Evolutionary conservation across 768 basidiomycete species (phyloP), one percentile per base, ranked within the genome.

Genomic region (Leucocoprinus birnbaumii): DNA sequence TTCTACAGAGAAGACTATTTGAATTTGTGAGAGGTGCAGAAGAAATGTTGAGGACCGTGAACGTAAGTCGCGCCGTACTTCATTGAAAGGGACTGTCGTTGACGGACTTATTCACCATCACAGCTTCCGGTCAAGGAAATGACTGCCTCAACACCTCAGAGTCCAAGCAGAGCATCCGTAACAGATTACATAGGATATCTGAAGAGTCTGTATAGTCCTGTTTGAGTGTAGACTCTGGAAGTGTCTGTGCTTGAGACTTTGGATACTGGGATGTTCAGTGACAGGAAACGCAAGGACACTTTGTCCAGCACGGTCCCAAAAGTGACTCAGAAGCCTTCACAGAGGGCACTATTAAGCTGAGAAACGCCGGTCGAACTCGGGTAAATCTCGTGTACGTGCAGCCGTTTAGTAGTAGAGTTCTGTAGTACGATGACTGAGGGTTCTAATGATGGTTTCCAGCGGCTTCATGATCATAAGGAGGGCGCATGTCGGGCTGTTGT

Each of bases 401-500:
- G 13, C 46, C 46, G n/a, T 41, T 46, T 54, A 27, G 37, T 25
- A 41, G 14, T 13, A 24, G 35, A 48, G 38, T 31, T 21, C 3
- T 48, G 27, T 40, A 34, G 41, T 42, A 48, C 31, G 10, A 35
- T 13, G 21, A 53, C 25, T 31, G 13, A 25, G 24, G 34, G 48
- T 35, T 64, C 63, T 73, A 74, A 58, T 75, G 73, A 51, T 69
- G 64, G n/a, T 64, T 58, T 22, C 58, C 60, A 49, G 61, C 65
- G 8, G 71, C 72, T 70, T 74, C 73, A 65, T 88, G 87, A 66
- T 89, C 86, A 68, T 82, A 87, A 54, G 85, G 67, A 38, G 85
- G 81, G 8, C 77, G 85, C 64, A 85, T 75, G 22, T 72, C 72
- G 55, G 87, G 86, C 87, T 89, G 58, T 47, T 58, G 51, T 40